A percentile compares a stretch with the other conserved stretches of the same genome.
Conservation (phyloP, 2,329 filamentous ascomycete species). For the Simplicillium aogashimaense region DNA sequence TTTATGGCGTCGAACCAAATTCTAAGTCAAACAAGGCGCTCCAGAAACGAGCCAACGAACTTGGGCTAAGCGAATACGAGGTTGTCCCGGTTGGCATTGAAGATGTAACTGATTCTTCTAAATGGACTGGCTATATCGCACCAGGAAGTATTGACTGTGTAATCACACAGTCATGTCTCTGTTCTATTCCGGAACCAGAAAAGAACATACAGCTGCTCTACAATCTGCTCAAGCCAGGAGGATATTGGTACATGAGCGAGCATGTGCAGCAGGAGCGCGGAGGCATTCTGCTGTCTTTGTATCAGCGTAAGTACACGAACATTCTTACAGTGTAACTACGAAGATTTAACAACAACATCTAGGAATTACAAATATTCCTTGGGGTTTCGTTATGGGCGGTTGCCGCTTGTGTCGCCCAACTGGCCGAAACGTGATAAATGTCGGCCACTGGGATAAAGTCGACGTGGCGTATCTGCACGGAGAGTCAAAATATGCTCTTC, state of each 20-base stretch:
- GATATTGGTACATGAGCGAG: conserved; percentile 54
- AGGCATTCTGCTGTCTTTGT: conserved; percentile 29
- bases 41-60: conserved; percentile 31
- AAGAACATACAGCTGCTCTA: conserved; percentile 46
- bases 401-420: conserved; percentile 42
- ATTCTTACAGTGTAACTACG: neutral
- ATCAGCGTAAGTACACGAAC: conserved; percentile 36
- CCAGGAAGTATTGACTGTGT: conserved; percentile 47
- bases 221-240: conserved; percentile 48
- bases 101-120: conserved; percentile 31
- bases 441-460: conserved; percentile 38
- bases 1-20: conserved; percentile 60
- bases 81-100: conserved; percentile 55
- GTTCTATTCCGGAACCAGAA: conserved; percentile 52
- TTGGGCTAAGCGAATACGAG: conserved; percentile 48
- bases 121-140: conserved; percentile 35
- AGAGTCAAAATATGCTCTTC: conserved; percentile 29
- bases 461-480: conserved; percentile 31
- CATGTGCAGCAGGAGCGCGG: conserved; percentile 37
- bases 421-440: conserved; percentile 31
- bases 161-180: conserved; percentile 51
- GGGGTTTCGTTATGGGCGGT: conserved; percentile 41
- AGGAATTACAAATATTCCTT: conserved; percentile 42
- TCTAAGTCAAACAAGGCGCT: conserved; percentile 38
- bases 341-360: neutral